Evolutionary conservation across 2,329 filamentous ascomycete species (phyloP).

Genomic region (Colletotrichum aenigma): DNA sequence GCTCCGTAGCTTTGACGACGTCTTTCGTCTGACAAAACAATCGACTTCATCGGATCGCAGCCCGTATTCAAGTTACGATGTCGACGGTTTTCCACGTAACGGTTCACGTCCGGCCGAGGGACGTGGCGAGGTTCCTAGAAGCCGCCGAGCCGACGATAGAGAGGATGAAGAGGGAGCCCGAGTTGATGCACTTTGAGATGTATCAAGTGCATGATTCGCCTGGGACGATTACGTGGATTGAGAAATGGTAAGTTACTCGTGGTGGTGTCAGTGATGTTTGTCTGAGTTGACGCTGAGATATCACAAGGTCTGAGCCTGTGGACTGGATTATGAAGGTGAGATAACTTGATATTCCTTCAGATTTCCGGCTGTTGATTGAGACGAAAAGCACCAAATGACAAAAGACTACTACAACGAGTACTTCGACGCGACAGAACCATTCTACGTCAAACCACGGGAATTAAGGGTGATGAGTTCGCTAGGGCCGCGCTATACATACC

Average conservation of each 20-base stretch:
- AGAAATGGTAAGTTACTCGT: background rate
- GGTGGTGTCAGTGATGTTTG: fast-evolving
- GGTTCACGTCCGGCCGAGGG: constrained; percentile 4
- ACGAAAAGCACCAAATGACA: constrained; percentile 10
- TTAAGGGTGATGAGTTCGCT: constrained; percentile 5
- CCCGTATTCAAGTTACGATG: background rate
- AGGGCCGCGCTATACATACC: constrained; percentile 2
- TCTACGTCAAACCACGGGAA: constrained; percentile 7
- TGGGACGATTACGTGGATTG: constrained; percentile 16
- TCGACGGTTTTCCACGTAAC: constrained; percentile 16
- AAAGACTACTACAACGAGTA: constrained; percentile 15
- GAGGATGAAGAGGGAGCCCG: constrained; percentile 8
- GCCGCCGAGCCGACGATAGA: constrained; percentile 10
- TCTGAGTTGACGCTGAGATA: background rate
- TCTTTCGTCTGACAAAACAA: background rate
- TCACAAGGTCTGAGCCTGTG: background rate
- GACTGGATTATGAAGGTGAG: constrained; percentile 16
- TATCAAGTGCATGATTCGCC: constrained; percentile 14
- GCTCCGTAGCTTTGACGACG: background rate
- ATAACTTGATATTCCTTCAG: fast-evolving
- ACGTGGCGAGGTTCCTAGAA: constrained; percentile 4
- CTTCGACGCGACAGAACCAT: constrained; percentile 12
- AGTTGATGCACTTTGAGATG: constrained; percentile 16
- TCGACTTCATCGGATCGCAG: background rate
- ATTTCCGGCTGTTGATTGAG: background rate